phyloP scores from a whole-genome alignment of 345 rosid genomes.

The Balakata baccata region DNA sequence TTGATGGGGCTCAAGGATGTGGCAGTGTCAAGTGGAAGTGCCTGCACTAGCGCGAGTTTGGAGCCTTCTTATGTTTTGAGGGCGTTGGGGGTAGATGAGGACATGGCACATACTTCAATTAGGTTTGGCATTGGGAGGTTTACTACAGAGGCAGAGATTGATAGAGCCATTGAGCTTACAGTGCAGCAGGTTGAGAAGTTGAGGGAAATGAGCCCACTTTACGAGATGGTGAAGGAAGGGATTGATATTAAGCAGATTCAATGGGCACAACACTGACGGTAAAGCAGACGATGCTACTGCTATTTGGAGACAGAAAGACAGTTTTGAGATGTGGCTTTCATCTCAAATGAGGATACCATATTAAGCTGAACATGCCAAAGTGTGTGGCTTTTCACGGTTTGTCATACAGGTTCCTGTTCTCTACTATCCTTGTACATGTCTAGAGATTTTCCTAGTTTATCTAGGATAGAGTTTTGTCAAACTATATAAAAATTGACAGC shows the following conservation, averaged over 20 bases:
- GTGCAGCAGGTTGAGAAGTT: conserved; percentile 83
- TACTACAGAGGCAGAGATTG: conserved; percentile 83
- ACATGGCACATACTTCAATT: conserved; percentile 74
- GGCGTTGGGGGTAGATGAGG: conserved; percentile 97
- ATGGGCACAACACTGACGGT: conserved; percentile 82
- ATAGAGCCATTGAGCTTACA: conserved; percentile 74
- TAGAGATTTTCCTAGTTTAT: conserved; percentile 14
- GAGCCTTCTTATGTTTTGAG: conserved; percentile 96
- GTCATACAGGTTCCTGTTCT: conserved; percentile 6
- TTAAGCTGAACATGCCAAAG: conserved; percentile 8
- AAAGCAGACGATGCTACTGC: background rate
- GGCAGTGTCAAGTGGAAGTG: conserved; percentile 98
- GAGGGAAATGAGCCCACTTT: conserved; percentile 97
- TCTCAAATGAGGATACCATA: background rate
- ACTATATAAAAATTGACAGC: background rate
- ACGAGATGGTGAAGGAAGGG: conserved; percentile 92
- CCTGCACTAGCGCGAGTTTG: conserved; percentile 96
- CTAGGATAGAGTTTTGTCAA: conserved; percentile 11
- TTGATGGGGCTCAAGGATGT: conserved; percentile 98
- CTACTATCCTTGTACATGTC: conserved; percentile 10
- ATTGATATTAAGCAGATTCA: conserved; percentile 76
- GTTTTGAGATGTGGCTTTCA: background rate
- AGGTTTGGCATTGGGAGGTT: conserved; percentile 97
- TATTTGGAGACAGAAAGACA: background rate
- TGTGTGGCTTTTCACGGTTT: background rate